Evolutionary conservation across 2,329 filamentous ascomycete genomes (phyloP).

Genomic region (Geosmithia putterillii): DNA sequence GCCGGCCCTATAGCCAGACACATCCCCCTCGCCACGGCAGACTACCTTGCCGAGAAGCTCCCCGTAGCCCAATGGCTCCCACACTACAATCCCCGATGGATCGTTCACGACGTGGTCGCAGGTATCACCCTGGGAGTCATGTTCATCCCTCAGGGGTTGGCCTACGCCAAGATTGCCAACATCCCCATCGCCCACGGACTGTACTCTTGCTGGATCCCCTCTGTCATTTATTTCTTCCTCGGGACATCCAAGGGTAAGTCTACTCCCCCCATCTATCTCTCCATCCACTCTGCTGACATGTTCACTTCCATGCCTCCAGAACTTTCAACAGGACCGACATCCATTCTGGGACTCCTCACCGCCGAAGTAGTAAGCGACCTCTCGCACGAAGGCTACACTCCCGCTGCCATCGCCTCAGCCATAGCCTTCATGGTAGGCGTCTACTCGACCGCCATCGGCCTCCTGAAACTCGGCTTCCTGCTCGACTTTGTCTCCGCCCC

Average conservation of each 20-base stretch:
- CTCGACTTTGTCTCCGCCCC: conserved; percentile 55
- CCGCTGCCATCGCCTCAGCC: conserved; percentile 45
- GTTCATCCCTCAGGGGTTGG: conserved; percentile 49
- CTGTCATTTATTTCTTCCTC: conserved; percentile 44
- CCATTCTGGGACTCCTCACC: conserved; percentile 50
- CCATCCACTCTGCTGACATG: not conserved
- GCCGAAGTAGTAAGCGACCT: conserved; percentile 46
- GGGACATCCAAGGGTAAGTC: conserved; percentile 45
- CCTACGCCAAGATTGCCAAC: conserved; percentile 49
- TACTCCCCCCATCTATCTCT: not conserved
- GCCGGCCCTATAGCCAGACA: conserved; percentile 8
- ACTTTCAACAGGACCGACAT: conserved; percentile 51
- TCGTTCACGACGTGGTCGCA: conserved; percentile 48
- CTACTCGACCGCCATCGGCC: conserved; percentile 44
- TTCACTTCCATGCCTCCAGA: conserved; percentile 30
- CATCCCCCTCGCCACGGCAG: conserved; percentile 37
- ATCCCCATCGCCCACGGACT: conserved; percentile 49
- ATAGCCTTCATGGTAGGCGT: conserved; percentile 52
- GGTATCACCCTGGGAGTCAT: conserved; percentile 48
- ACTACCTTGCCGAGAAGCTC: conserved; percentile 48
- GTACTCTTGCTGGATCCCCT: conserved; percentile 47
- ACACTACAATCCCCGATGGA: conserved; percentile 46
- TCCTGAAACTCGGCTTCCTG: conserved; percentile 51
- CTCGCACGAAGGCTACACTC: conserved; percentile 32
- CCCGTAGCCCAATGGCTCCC: conserved; percentile 53